Conservation (phyloP, 176 grass and related monocot species). For the Oryza officinalis region DNA sequence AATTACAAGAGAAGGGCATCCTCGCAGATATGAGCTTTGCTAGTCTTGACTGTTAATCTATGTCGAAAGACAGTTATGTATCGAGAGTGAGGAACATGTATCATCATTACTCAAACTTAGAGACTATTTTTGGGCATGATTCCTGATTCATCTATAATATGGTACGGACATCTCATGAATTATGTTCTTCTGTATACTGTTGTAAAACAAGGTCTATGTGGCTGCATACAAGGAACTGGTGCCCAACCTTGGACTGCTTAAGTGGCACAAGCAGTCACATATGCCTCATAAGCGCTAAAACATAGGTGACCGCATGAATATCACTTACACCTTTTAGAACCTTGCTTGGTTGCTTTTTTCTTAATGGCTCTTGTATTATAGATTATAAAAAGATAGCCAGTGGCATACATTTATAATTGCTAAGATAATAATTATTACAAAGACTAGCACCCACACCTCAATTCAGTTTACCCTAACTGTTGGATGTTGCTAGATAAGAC, state of each 20-base stretch:
- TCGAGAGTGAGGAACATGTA: slow-evolving; percentile 72
- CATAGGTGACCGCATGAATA: too few species aligned
- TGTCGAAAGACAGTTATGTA: slow-evolving; percentile 62
- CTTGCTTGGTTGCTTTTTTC: too few species aligned
- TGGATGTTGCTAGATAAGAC: neutral
- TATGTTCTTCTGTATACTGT: neutral
- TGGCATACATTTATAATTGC: too few species aligned
- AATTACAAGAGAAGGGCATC: slow-evolving; percentile 66
- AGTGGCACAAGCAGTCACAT: too few species aligned
- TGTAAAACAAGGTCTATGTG: neutral
- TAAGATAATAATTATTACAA: too few species aligned
- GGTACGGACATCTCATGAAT: slow-evolving; percentile 43
- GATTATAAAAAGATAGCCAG: too few species aligned
- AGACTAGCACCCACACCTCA: too few species aligned
- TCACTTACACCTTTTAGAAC: too few species aligned
- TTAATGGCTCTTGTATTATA: too few species aligned
- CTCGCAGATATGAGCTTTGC: slow-evolving; percentile 49
- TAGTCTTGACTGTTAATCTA: neutral
- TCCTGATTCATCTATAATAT: slow-evolving; percentile 94
- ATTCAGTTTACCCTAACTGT: neutral
- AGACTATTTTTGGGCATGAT: slow-evolving; percentile 81
- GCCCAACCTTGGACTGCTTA: too few species aligned
- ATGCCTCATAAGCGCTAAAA: too few species aligned
- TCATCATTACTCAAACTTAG: slow-evolving; percentile 82
- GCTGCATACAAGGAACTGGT: too few species aligned